Percentiles rank a stretch among this genome's conserved stretches.
Evolutionary conservation across 2,329 filamentous ascomycete species (phyloP).

Genomic region (Fusarium sp.): DNA sequence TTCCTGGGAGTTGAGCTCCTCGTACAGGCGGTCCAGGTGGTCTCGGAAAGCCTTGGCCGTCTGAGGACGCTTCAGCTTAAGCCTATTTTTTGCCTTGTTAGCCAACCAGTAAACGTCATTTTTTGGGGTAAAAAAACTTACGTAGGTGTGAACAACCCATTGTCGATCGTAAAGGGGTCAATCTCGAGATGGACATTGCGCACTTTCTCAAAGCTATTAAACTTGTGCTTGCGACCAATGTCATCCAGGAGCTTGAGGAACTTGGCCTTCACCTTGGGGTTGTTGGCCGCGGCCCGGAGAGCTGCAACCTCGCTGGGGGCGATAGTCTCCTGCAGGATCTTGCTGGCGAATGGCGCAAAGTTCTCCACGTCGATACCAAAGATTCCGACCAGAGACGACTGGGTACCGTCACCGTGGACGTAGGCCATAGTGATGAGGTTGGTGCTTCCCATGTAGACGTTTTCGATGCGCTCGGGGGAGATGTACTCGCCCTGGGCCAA

Average conservation of each 20-base stretch:
- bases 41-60: constrained; percentile 63
- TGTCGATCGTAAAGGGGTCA: constrained; percentile 94
- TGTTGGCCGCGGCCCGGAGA: constrained; percentile 73
- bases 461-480: constrained; percentile 96
- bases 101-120: background rate
- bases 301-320: constrained; percentile 72
- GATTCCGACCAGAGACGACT: constrained; percentile 85
- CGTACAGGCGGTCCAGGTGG: constrained; percentile 69
- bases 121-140: constrained; percentile 62
- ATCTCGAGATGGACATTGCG: constrained; percentile 79
- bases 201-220: constrained; percentile 91
- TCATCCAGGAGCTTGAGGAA: constrained; percentile 83
- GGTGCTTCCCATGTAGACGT: constrained; percentile 87
- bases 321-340: constrained; percentile 77
- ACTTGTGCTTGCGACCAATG: constrained; percentile 85
- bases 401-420: constrained; percentile 88
- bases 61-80: constrained; percentile 72
- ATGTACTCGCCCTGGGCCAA: constrained; percentile 98
- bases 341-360: constrained; percentile 85
- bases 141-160: constrained; percentile 90
- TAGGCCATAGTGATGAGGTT: constrained; percentile 84
- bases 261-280: constrained; percentile 78
- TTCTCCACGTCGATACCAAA: constrained; percentile 88
- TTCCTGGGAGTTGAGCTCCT: constrained; percentile 55
- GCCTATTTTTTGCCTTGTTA: constrained; percentile 51